Base-by-base conservation (phyloP, 768 basidiomycete species). In the Auricularia sp. region DNA sequence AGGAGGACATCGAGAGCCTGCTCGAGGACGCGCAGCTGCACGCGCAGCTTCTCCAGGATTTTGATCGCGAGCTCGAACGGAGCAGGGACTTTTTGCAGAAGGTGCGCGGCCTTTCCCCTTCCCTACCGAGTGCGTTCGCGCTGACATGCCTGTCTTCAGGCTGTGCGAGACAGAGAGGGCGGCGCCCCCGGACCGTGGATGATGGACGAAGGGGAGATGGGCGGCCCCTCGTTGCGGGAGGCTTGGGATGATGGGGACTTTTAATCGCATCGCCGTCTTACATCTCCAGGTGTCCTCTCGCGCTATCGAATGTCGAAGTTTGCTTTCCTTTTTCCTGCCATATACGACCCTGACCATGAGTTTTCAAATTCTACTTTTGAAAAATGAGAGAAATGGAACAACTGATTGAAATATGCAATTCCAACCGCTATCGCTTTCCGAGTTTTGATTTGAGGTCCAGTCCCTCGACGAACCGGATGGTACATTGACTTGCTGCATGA, bases 81-180 rank as follows among this genome's bases (percentile, higher is more conserved):
- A 87, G 85, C 72, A 87, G 79, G 69, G 91, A 92, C 58, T 93
- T 85, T 66, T 71, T 93, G 69, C 77, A 70, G 36, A 93, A 92
- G 83, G 89, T 87, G 36, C 60, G 76, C 69, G n/a, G 53, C 53
- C 21, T 51, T 8, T 5, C 11, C 14, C 11, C 21, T 10, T 18
- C 11, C 6, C 18, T 21, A 18, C 47, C 18, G 5, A 6, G 47
- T 6, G 6, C 6, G 18, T 16, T 18, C 18, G 21, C 29, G 29
- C 16, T 51, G 11, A 51, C 47, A 5, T 12, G n/a, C 58, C 16
- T 12, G 58, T 34, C 6, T 60, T 34, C 12, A 60, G 35, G 43
- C 36, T 39, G 35, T 47, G 8, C 11, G 29, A 18, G 29, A 44
- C 42, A 36, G 23, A 29, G n/a, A 34, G 16, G 35, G 44, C 18